Conservation (phyloP, 1,284 basidiomycete species). For the Malassezia cuniculi region DNA sequence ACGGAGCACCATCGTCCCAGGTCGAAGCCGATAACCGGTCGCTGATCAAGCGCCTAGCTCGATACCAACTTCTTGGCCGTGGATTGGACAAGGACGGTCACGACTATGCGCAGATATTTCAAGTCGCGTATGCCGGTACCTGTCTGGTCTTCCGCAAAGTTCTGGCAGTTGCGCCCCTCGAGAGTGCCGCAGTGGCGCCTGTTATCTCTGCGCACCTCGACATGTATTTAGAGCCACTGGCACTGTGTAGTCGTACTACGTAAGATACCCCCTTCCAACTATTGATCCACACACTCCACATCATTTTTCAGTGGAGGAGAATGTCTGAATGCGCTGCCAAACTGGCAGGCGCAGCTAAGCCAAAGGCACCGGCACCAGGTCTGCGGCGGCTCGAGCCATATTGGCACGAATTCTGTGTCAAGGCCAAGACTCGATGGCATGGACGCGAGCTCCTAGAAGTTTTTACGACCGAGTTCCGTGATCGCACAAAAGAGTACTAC, state of each 20-base stretch:
- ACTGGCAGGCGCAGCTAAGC: too few relatives aligned
- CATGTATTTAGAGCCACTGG: slow-evolving; percentile 10
- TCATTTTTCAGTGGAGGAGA: background rate
- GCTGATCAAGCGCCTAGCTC: slow-evolving; percentile 20
- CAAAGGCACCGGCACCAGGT: slow-evolving; percentile 12
- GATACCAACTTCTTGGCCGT: slow-evolving; percentile 19
- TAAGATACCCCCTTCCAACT: background rate
- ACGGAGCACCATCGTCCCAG: too few relatives aligned
- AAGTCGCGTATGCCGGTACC: slow-evolving; percentile 10
- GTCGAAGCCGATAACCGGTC: slow-evolving; percentile 14
- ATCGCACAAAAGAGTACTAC: slow-evolving; percentile 46
- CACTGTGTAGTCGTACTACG: slow-evolving; percentile 4
- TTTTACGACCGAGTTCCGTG: slow-evolving; percentile 46
- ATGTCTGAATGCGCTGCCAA: too few relatives aligned
- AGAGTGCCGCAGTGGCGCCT: background rate
- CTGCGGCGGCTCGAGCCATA: slow-evolving; percentile 16
- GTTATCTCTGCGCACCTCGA: slow-evolving; percentile 12
- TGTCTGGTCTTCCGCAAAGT: slow-evolving; percentile 8
- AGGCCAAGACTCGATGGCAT: slow-evolving; percentile 75
- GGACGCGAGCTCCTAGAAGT: slow-evolving; percentile 58
- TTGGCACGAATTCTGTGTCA: slow-evolving; percentile 43
- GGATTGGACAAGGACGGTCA: slow-evolving; percentile 14
- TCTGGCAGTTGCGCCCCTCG: slow-evolving; percentile 2
- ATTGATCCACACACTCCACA: background rate
- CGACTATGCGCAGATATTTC: slow-evolving; percentile 7